Base-by-base conservation (phyloP, 495 filamentous ascomycete species). In the Aspergillus saccharolyticus region DNA sequence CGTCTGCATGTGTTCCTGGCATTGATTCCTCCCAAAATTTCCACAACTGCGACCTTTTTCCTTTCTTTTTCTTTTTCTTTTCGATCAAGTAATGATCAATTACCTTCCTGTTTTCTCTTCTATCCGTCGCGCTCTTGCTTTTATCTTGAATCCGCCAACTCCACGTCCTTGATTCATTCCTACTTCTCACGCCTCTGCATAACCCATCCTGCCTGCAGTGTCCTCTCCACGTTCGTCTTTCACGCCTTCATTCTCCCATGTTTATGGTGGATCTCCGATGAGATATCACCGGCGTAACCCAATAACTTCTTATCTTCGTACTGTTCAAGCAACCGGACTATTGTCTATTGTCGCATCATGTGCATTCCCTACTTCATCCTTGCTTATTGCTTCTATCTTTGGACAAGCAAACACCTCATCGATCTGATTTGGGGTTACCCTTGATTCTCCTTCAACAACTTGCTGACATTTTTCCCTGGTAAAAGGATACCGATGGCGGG, bases 401-500 rank as follows among this genome's bases (percentile, higher is more conserved):
- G 33, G 33, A 15, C 33, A 39, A 15, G 7, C 20, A 48, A 1
- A 46, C 25, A 22, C 14, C 10, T 24, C 14, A 28, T 19, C 24
- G 14, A 6, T 12, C 4, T 39, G 33, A 39, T 39, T 12, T 15
- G 33, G 12, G 2, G 7, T 39, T 39, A 3, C 25, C 9, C 9
- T 22, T 5, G 47, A 43, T 10, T 39, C 43, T 17, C 24, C 16
- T 25, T 39, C 19, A 17, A 53, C 44, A 50, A 46, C 56, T 52
- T 15, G 17, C 33, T 24, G 21, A 56, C 33, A 48, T 22, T 8
- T n/a, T n/a, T 10, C 15, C n/a, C 30, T 28, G 17, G 44, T 57
- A 25, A 54, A n/a, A 64, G 60, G 54, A 65, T 58, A 59, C 60
- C 61, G 55, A 75, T 75, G 72, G 70, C 69, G 55, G 70, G 70